Conservation (phyloP, 1,139 yeast genomes). For the Yarrowia galli region DNA sequence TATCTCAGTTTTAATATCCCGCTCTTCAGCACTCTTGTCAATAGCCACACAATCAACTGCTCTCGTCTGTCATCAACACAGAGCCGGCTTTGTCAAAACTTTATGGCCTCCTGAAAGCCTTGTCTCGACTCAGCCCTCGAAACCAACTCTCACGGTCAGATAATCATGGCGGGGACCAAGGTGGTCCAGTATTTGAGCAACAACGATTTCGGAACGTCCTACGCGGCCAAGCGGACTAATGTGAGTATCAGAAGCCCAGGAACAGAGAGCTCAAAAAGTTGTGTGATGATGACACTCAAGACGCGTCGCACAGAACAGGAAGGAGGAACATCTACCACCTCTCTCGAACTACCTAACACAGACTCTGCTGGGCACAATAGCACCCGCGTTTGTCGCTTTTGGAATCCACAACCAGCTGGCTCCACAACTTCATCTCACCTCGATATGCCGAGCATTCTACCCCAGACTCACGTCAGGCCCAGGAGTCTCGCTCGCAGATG, state of each 20-base stretch:
- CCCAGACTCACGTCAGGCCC: conserved; percentile 15
- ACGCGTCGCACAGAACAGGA: conserved; percentile 7
- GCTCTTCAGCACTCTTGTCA: too few species aligned
- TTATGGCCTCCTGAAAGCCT: conserved; percentile 37
- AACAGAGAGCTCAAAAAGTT: not conserved
- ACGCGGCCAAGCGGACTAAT: conserved; percentile 25
- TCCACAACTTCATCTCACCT: conserved; percentile 30
- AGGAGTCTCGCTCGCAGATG: conserved; percentile 18
- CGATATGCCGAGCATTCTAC: conserved; percentile 28
- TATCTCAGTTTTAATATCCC: too few species aligned
- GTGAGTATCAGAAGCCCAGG: conserved; percentile 5
- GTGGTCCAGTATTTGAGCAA: conserved; percentile 24
- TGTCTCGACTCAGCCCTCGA: conserved; percentile 32
- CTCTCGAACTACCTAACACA: conserved; percentile 21
- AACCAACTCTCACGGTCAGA: conserved; percentile 32
- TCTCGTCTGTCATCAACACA: not conserved
- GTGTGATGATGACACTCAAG: not conserved
- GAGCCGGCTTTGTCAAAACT: conserved; percentile 8
- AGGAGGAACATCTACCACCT: not conserved
- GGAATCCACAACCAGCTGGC: conserved; percentile 30
- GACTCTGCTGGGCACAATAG: conserved; percentile 18
- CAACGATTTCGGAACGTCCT: conserved; percentile 19
- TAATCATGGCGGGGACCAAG: conserved; percentile 36
- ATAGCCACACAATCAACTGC: too few species aligned
- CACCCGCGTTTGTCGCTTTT: conserved; percentile 22